Evolutionary conservation across 2,329 filamentous ascomycete genomes (phyloP).

Genomic region (Fusarium lateritium): DNA sequence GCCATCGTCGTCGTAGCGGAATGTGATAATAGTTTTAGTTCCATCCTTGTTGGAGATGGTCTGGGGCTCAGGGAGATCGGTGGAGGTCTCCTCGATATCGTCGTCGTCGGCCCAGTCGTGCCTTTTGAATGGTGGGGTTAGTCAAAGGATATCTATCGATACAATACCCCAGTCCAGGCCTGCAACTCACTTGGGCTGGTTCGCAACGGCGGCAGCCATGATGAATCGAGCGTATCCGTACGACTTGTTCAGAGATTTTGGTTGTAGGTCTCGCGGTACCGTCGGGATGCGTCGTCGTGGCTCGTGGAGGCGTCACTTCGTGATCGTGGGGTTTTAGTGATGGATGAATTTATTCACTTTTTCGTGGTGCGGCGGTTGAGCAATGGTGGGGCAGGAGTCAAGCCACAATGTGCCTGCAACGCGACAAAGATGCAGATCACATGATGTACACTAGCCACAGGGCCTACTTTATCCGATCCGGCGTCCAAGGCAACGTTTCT

Average conservation of each 20-base stretch:
- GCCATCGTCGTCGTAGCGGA: conserved; percentile 90
- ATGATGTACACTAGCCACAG: conserved; percentile 48
- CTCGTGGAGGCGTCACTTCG: conserved; percentile 46
- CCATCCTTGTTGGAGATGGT: conserved; percentile 98
- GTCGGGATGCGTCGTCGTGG: conserved; percentile 44
- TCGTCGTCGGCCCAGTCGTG: conserved; percentile 97
- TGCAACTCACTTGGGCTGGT: conserved; percentile 59
- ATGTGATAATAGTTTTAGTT: conserved; percentile 94
- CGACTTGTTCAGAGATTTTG: conserved; percentile 29
- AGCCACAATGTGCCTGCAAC: conserved; percentile 48
- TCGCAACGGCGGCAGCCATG: conserved; percentile 58
- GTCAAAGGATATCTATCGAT: conserved; percentile 47
- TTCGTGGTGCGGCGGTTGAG: conserved; percentile 57
- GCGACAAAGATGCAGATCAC: conserved; percentile 44
- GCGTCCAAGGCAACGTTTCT: neutral
- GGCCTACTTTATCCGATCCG: conserved; percentile 33
- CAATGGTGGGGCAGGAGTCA: conserved; percentile 53
- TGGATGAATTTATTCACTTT: conserved; percentile 58
- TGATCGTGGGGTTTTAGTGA: conserved; percentile 58
- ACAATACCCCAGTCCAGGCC: conserved; percentile 31
- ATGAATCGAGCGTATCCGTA: conserved; percentile 46
- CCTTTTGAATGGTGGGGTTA: conserved; percentile 61
- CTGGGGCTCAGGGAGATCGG: conserved; percentile 84
- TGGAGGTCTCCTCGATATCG: conserved; percentile 81
- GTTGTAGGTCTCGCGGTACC: conserved; percentile 32